Percentiles rank a stretch among this genome's conserved stretches.
Conservation (phyloP, 2,329 filamentous ascomycete genomes). For the Hymenoscyphus infarciens region DNA sequence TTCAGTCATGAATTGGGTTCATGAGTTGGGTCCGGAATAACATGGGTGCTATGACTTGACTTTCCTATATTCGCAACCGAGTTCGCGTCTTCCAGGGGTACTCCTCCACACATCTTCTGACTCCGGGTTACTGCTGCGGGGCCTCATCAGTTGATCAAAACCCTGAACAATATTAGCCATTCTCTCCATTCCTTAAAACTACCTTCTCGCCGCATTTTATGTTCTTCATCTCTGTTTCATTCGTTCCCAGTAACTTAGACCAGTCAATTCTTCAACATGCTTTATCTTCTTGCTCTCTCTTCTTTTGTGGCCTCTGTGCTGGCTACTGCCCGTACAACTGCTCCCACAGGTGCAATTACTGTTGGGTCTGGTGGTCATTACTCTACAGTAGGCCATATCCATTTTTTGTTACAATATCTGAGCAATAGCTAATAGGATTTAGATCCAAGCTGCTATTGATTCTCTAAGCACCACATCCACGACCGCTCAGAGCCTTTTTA, state of each 20-base stretch:
- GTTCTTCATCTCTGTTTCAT: background rate
- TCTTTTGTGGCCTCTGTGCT: slow-evolving; percentile 28
- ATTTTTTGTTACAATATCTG: slow-evolving; percentile 6
- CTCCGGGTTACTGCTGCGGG: background rate
- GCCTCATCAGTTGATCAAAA: background rate
- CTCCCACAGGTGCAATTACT: slow-evolving; percentile 46
- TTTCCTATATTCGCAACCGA: background rate
- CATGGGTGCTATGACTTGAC: background rate
- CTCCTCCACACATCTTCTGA: background rate
- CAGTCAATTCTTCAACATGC: slow-evolving; percentile 24
- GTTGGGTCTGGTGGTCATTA: slow-evolving; percentile 43
- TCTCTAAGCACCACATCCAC: slow-evolving; percentile 46
- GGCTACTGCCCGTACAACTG: slow-evolving; percentile 38
- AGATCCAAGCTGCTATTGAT: slow-evolving; percentile 48
- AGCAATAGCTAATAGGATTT: background rate
- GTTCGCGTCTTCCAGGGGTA: background rate
- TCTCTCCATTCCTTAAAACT: background rate
- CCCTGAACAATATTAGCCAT: background rate
- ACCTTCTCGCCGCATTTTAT: background rate
- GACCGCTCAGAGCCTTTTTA: slow-evolving; percentile 50
- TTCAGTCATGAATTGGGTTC: background rate
- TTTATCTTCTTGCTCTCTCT: slow-evolving; percentile 26
- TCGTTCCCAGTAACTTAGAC: background rate
- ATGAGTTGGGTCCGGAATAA: too few species aligned
- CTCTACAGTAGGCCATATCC: slow-evolving; percentile 36